Evolutionary conservation across 306 rosid genomes (phyloP).

Genomic region (Cucurbita ficifolia): DNA sequence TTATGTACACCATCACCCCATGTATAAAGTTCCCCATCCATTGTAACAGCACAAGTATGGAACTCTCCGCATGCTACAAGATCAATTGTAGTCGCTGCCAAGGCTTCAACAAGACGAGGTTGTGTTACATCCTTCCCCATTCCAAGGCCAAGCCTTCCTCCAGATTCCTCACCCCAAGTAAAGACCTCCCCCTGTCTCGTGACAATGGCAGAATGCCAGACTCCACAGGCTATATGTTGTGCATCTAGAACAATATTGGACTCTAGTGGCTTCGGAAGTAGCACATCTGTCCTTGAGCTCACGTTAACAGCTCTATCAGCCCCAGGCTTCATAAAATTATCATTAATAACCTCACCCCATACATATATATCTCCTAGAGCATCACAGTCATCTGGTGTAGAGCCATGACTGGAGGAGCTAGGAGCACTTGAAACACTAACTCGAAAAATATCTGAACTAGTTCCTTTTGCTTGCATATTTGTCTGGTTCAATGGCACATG

Average conservation of each 20-base stretch:
- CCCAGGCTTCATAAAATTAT: constrained; percentile 73
- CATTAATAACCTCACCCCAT: constrained; percentile 90
- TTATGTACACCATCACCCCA: constrained; percentile 86
- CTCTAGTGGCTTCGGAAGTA: constrained; percentile 72
- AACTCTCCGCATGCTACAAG: constrained; percentile 92
- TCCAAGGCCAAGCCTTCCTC: constrained; percentile 98
- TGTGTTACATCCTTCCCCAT: constrained; percentile 76
- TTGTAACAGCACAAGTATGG: constrained; percentile 92
- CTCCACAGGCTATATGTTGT: constrained; percentile 86
- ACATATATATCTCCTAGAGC: constrained; percentile 85
- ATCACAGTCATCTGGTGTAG: constrained; percentile 83
- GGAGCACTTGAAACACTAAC: constrained; percentile 92
- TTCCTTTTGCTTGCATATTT: constrained; percentile 93
- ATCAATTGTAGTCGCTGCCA: constrained; percentile 64
- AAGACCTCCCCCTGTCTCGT: constrained; percentile 89
- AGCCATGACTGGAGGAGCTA: constrained; percentile 96
- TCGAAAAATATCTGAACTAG: constrained; percentile 62
- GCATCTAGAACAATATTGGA: constrained; percentile 86
- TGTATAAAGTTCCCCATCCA: constrained; percentile 89
- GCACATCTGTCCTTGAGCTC: constrained; percentile 48
- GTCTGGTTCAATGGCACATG: constrained; percentile 57
- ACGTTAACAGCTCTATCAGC: constrained; percentile 37
- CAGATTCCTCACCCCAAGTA: constrained; percentile 96
- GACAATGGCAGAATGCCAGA: constrained; percentile 79
- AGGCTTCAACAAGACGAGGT: constrained; percentile 79